phyloP scores from a whole-genome alignment of 1,284 basidiomycete species.

The Bjerkandera adusta region DNA sequence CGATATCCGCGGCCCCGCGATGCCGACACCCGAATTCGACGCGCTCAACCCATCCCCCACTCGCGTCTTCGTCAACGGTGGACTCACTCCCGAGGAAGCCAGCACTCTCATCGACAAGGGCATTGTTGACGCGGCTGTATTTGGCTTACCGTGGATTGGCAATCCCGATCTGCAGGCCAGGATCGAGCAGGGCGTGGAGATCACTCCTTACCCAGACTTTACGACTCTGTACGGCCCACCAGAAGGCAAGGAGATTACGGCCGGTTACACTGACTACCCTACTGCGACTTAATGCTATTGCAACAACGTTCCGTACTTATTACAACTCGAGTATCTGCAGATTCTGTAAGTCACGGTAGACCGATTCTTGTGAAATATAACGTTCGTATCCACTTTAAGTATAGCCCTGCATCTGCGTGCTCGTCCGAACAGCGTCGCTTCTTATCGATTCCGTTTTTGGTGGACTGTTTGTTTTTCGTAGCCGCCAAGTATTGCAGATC shows the following conservation, averaged over 20 bases:
- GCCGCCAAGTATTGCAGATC: too few relatives aligned
- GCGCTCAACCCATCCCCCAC: slow-evolving; percentile 5
- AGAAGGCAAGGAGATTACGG: background rate
- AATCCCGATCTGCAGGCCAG: slow-evolving; percentile 9
- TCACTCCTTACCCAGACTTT: slow-evolving; percentile 1
- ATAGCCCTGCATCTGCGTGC: too few relatives aligned
- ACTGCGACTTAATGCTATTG: too few relatives aligned
- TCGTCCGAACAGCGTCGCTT: too few relatives aligned
- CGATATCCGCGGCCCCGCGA: slow-evolving; percentile 5
- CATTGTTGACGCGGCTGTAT: slow-evolving; percentile 6
- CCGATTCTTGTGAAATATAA: too few relatives aligned
- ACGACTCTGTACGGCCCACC: slow-evolving; percentile 4
- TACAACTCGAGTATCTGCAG: too few relatives aligned
- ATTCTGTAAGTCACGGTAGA: too few relatives aligned
- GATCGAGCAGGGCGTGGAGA: slow-evolving; percentile 1
- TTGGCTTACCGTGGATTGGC: slow-evolving; percentile 4
- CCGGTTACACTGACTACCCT: slow-evolving; percentile 5
- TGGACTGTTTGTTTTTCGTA: too few relatives aligned
- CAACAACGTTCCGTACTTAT: too few relatives aligned
- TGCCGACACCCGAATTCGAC: slow-evolving; percentile 4
- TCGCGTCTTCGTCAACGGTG: slow-evolving; percentile 8
- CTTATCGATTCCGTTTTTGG: too few relatives aligned
- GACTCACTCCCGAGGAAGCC: slow-evolving; percentile 3
- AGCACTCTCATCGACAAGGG: slow-evolving; percentile 5
- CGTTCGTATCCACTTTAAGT: too few relatives aligned